These are phyloP conservation scores for Myxozyma vanderwaltii DNA, from an alignment of 805 yeast species.

Conservation along the genomic window DNA sequence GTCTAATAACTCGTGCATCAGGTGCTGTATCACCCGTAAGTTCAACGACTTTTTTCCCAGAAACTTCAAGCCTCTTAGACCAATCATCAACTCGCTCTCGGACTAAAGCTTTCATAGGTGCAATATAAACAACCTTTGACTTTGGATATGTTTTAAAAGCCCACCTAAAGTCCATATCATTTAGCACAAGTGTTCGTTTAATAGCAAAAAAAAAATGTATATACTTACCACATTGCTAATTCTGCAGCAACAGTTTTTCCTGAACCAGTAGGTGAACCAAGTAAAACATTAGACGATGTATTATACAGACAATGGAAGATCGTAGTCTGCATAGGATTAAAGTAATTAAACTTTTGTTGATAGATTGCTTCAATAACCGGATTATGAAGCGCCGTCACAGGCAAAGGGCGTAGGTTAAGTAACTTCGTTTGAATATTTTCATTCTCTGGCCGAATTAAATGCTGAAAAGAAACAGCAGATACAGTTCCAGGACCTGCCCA, in stretches of 20 bases:
- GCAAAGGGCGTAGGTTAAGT: slow-evolving; percentile 80
- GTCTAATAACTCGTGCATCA: slow-evolving; percentile 62
- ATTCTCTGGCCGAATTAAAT: slow-evolving; percentile 82
- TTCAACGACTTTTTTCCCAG: slow-evolving; percentile 63
- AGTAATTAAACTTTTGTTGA: slow-evolving; percentile 67
- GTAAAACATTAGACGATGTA: slow-evolving; percentile 74
- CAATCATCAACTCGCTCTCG: slow-evolving; percentile 83
- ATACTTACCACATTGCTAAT: slow-evolving; percentile 80
- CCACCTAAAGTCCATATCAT: slow-evolving; percentile 40
- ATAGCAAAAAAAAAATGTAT: too few relatives aligned
- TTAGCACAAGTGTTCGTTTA: neutral
- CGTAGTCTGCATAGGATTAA: slow-evolving; percentile 99
- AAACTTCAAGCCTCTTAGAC: slow-evolving; percentile 54
- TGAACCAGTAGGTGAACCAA: slow-evolving; percentile 98
- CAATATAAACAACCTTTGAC: slow-evolving; percentile 66
- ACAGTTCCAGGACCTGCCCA: slow-evolving; percentile 87
- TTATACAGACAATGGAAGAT: slow-evolving; percentile 86
- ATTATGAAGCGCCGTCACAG: slow-evolving; percentile 76
- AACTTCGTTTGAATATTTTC: slow-evolving; percentile 84
- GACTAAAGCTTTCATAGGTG: slow-evolving; percentile 87
- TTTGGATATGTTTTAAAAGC: slow-evolving; percentile 83
- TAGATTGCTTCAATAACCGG: slow-evolving; percentile 69
- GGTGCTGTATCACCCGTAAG: slow-evolving; percentile 83
- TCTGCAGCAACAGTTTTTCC: slow-evolving; percentile 98
- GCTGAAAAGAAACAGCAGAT: slow-evolving; percentile 83